These are phyloP conservation scores for Ustilago trichophora DNA, from an alignment of 1,284 basidiomycete species.

Conservation along the genomic window DNA sequence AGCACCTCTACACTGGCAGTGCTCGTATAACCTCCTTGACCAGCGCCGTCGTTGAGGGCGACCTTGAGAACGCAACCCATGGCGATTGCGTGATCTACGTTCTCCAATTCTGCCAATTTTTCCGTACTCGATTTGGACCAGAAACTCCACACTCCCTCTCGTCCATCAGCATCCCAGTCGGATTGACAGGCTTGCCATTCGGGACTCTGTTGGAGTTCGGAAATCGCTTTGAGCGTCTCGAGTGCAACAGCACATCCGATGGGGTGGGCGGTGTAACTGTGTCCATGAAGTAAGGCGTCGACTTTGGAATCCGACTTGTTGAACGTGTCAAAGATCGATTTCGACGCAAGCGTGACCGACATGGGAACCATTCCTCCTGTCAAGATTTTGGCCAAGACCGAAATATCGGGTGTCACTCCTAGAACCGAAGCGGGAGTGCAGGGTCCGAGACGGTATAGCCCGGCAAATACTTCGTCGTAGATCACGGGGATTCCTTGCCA, in stretches of 20 bases:
- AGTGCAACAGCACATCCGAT: conserved; percentile 87
- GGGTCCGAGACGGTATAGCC: conserved; percentile 83
- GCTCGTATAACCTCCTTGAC: conserved; percentile 68
- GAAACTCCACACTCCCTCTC: conserved; percentile 78
- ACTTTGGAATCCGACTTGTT: conserved; percentile 76
- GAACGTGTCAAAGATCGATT: conserved; percentile 83
- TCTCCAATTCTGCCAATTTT: conserved; percentile 72
- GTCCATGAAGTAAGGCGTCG: conserved; percentile 89
- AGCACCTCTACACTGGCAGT: conserved; percentile 44
- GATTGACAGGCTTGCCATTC: conserved; percentile 72
- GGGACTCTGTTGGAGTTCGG: conserved; percentile 69
- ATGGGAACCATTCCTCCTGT: conserved; percentile 92
- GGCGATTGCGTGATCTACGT: conserved; percentile 81
- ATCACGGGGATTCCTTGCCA: conserved; percentile 88
- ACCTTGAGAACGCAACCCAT: conserved; percentile 88
- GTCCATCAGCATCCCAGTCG: conserved; percentile 72
- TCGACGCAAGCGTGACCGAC: conserved; percentile 77
- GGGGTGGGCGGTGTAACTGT: conserved; percentile 75
- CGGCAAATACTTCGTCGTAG: conserved; percentile 95
- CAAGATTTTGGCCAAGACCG: conserved; percentile 90
- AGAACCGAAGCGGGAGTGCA: conserved; percentile 48
- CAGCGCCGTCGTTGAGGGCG: conserved; percentile 74
- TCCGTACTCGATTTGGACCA: conserved; percentile 82
- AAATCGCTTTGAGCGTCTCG: conserved; percentile 77
- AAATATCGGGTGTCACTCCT: conserved; percentile 72